Base-by-base conservation (phyloP, 768 basidiomycete genomes). In the Boletus pseudo-olivaceus region DNA sequence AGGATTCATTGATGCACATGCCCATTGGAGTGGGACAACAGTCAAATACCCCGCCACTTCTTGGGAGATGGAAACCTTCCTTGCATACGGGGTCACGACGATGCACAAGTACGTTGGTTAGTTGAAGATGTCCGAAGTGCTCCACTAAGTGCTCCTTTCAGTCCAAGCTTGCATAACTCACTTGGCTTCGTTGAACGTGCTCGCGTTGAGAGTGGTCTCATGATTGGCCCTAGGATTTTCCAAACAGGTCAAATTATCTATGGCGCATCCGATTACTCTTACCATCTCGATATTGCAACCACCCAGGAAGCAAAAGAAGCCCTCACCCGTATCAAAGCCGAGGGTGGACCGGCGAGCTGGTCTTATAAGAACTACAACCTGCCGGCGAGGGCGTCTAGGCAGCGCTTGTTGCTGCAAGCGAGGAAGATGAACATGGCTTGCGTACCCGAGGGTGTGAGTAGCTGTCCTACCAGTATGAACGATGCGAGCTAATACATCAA, bases 331-430 rank as follows among this genome's bases (percentile, higher is more conserved):
- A 82, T 89, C 63, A 87, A 86, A 58, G 84, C 74, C 4, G 87
- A 90, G 65, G 87, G 85, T 32, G 88, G 88, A 4, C 78, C 82
- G 12, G 78, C 81, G 1, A 82, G 79, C 56, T 85, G 84, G 60
- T 88, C 87, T 8, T 89, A 90, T 66, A 90, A 90, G 71, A 90
- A 88, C 58, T 89, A 90, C 59, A 85, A 86, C 55, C 62, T 86
- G 17, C 87, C 88, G 17, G 80, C 80, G 23, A 77, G 84, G 17
- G 85, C 87, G 29, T 84, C 87, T 15, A 76, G 87, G 14, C 87
- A 88, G 62, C 73, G 87, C 32, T 69, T 89, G 46, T 69, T 89
- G 23, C 72, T 78, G 12, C 82, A 81, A 35, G 85, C 85, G 11
- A 75, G 76, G 33, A 78, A 85, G 55, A 63, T 88, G 40, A 78